These are phyloP conservation scores for Berberis thunbergii DNA, from an alignment of 164 flowering plant genomes.

Conservation along the genomic window DNA sequence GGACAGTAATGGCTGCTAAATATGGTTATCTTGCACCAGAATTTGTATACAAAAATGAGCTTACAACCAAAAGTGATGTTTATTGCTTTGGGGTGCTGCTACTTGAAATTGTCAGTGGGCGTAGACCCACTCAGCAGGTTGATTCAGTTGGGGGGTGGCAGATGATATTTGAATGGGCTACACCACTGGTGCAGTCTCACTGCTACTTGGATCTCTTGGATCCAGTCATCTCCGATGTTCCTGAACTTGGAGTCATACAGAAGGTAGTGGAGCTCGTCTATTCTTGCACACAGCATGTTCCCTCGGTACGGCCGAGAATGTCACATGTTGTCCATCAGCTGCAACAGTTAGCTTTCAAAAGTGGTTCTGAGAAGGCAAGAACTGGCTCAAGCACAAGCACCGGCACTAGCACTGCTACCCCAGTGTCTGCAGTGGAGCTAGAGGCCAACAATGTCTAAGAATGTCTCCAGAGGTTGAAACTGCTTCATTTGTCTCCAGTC, in stretches of 20 bases:
- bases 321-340: slow-evolving; percentile 95
- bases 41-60: slow-evolving; percentile 85
- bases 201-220: slow-evolving; percentile 70
- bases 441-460: too few relatives aligned
- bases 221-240: slow-evolving; percentile 58
- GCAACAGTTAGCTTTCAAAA: slow-evolving; percentile 45
- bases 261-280: slow-evolving; percentile 93
- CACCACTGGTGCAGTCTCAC: slow-evolving; percentile 85
- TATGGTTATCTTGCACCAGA: slow-evolving; percentile 94
- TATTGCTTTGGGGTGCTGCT: slow-evolving; percentile 43
- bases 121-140: slow-evolving; percentile 76
- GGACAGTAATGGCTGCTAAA: slow-evolving; percentile 87
- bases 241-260: slow-evolving; percentile 67
- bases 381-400: slow-evolving; percentile 2
- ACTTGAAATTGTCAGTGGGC: too few relatives aligned
- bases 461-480: too few relatives aligned
- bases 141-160: slow-evolving; percentile 74
- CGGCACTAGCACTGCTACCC: neutral
- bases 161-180: slow-evolving; percentile 94
- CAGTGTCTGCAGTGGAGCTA: too few relatives aligned
- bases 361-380: slow-evolving; percentile 14
- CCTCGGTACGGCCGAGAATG: slow-evolving; percentile 92
- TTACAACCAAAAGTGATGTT: slow-evolving; percentile 95
- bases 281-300: slow-evolving; percentile 88
- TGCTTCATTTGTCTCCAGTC: too few relatives aligned